Percentiles rank a stretch among this genome's conserved stretches.
Evolutionary conservation across 2,329 filamentous ascomycete genomes (phyloP).

Genomic region (Didymella sp.): DNA sequence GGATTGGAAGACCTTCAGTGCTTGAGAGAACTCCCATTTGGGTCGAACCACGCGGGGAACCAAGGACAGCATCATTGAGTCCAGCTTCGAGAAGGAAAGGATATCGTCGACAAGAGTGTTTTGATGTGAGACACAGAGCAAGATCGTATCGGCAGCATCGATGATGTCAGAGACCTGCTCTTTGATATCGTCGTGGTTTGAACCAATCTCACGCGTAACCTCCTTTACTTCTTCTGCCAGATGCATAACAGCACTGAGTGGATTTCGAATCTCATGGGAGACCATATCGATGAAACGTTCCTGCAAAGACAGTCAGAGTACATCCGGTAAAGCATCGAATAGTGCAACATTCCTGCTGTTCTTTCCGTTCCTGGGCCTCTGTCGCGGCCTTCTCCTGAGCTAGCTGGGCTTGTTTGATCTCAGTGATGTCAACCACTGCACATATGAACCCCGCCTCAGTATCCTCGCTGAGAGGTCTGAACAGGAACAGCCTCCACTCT

Average conservation of each 20-base stretch:
- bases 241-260: conserved; percentile 51
- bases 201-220: conserved; percentile 35
- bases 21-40: conserved; percentile 48
- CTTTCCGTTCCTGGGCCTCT: conserved; percentile 54
- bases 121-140: conserved; percentile 55
- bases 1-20: conserved; percentile 51
- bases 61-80: conserved; percentile 54
- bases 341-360: conserved; percentile 57
- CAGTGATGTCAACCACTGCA: conserved; percentile 56
- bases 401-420: conserved; percentile 54
- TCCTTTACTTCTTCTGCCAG: conserved; percentile 54
- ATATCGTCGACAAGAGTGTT: conserved; percentile 58
- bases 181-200: conserved; percentile 23
- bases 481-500: conserved; percentile 53
- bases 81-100: conserved; percentile 56
- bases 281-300: conserved; percentile 58
- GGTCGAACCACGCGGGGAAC: conserved; percentile 44
- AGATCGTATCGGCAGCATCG: conserved; percentile 50
- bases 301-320: too few relatives aligned
- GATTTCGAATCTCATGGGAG: conserved; percentile 51
- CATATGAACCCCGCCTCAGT: conserved; percentile 55
- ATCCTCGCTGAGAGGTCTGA: conserved; percentile 53
- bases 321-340: too few relatives aligned
- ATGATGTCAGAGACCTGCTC: conserved; percentile 40
- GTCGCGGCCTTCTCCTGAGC: conserved; percentile 52